Evolutionary conservation across 306 rosid species (phyloP).

Genomic region (Glycine soja): DNA sequence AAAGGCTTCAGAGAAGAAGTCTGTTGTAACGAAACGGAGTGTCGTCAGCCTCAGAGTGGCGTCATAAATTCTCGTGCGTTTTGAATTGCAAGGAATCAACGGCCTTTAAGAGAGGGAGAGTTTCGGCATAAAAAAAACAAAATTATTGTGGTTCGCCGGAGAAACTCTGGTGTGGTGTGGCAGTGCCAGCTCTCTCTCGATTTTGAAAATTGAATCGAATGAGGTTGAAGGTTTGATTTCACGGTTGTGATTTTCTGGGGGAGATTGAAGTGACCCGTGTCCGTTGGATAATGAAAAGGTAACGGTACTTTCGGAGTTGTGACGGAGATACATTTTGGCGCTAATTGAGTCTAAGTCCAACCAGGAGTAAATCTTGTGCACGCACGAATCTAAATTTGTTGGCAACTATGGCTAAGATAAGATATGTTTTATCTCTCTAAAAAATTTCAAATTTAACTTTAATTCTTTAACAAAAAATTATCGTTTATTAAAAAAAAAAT

Average conservation of each 20-base stretch:
- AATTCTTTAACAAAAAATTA: too few species aligned
- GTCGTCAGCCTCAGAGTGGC: slow-evolving; percentile 10
- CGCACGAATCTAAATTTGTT: not conserved
- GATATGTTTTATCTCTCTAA: too few species aligned
- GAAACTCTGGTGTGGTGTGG: slow-evolving; percentile 32
- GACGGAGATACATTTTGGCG: slow-evolving; percentile 70
- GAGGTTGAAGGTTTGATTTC: slow-evolving; percentile 28
- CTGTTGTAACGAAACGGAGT: slow-evolving; percentile 29
- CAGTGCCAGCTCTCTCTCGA: slow-evolving; percentile 49
- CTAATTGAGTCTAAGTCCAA: slow-evolving; percentile 50
- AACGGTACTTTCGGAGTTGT: slow-evolving; percentile 27
- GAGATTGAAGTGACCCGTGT: not conserved
- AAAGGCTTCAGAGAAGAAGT: not conserved
- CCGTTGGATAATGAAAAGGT: slow-evolving; percentile 54
- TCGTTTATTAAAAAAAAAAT: too few species aligned
- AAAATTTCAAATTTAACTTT: too few species aligned
- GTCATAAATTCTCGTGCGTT: slow-evolving; percentile 45
- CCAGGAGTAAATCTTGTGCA: not conserved
- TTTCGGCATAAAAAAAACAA: not conserved
- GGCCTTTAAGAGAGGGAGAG: slow-evolving; percentile 10
- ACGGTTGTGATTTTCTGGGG: slow-evolving; percentile 38
- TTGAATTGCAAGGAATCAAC: slow-evolving; percentile 25
- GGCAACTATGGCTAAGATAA: not conserved
- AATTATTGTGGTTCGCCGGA: not conserved
- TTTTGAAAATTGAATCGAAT: slow-evolving; percentile 69